Conservation (phyloP, 345 rosid species). For the Orychophragmus violaceus region DNA sequence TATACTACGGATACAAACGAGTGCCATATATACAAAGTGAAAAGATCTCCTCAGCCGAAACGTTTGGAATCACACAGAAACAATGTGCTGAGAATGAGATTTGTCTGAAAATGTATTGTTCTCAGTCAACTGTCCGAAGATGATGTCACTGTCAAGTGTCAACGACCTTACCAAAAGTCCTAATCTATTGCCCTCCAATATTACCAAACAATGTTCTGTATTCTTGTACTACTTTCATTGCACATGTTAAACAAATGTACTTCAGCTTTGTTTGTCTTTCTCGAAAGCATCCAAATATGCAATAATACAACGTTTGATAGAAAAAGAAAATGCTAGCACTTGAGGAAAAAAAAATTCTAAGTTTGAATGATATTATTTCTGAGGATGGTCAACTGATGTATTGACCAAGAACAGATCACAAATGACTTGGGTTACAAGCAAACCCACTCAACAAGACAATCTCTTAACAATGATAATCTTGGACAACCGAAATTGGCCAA, state of each 20-base stretch:
- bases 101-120: not conserved
- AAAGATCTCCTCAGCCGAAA: not conserved
- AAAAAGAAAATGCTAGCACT: not conserved
- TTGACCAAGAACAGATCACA: conserved; percentile 2
- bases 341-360: not conserved
- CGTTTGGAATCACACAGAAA: not conserved
- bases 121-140: not conserved
- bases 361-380: conserved; percentile 1
- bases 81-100: not conserved
- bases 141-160: not conserved
- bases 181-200: not conserved
- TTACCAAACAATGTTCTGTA: not conserved
- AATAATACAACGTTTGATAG: not conserved
- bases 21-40: not conserved
- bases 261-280: not conserved
- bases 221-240: not conserved
- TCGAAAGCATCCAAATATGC: conserved; percentile 8
- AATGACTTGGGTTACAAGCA: conserved; percentile 18
- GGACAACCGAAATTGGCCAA: conserved; percentile 68
- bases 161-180: not conserved
- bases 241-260: not conserved
- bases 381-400: conserved; percentile 13
- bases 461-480: not conserved
- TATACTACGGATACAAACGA: not conserved
- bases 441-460: not conserved